Conservation (phyloP, 2,329 filamentous ascomycete genomes). For the Epichloe sibirici region DNA sequence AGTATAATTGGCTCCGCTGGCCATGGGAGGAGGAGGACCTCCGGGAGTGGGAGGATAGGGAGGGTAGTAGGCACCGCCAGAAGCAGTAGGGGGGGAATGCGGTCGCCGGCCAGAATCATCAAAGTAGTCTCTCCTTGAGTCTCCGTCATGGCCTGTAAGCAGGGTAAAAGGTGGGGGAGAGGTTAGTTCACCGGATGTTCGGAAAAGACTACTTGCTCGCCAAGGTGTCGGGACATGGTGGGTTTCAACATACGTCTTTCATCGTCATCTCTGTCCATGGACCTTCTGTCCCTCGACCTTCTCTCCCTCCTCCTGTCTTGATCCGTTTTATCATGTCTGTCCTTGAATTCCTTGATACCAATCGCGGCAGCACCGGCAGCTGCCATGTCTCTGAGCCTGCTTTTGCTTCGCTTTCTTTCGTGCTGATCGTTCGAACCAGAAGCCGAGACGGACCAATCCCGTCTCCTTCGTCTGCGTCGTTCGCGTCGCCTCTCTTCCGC, state of each 20-base stretch:
- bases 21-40: conserved; percentile 5
- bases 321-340: conserved; percentile 27
- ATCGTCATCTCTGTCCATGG: conserved; percentile 19
- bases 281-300: conserved; percentile 23
- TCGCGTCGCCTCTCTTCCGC: conserved; percentile 30
- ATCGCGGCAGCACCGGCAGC: conserved; percentile 44
- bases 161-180: neutral
- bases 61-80: conserved; percentile 38
- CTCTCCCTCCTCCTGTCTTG: conserved; percentile 25
- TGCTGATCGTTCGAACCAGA: conserved; percentile 18
- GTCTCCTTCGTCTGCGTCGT: conserved; percentile 22
- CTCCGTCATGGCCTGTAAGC: conserved; percentile 23
- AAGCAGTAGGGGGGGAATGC: conserved; percentile 39
- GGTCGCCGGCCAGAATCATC: conserved; percentile 23
- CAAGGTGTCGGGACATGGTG: neutral
- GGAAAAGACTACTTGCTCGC: neutral
- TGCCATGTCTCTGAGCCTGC: conserved; percentile 41
- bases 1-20: conserved; percentile 5
- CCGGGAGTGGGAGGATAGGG: conserved; percentile 24
- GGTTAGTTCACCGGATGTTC: neutral
- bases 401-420: conserved; percentile 38
- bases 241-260: conserved; percentile 12
- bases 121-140: conserved; percentile 24
- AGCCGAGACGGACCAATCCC: conserved; percentile 23
- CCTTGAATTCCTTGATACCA: conserved; percentile 48